Evolutionary conservation across 2,329 filamentous ascomycete genomes (phyloP).

Genomic region (Paecilomyces dactylethromorphus): DNA sequence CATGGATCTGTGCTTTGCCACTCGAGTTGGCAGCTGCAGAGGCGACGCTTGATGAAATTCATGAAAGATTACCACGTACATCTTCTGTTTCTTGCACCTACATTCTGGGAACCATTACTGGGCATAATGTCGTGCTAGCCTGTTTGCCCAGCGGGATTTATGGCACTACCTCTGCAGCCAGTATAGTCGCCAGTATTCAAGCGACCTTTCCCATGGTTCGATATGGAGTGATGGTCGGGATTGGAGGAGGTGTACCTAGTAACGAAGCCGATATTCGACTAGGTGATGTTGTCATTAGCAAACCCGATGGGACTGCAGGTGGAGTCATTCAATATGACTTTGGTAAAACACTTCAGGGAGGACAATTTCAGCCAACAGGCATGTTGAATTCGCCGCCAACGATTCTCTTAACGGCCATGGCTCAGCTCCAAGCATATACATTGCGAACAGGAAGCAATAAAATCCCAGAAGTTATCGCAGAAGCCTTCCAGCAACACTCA

Average conservation of each 20-base stretch:
- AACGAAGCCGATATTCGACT: conserved; percentile 11
- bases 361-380: conserved; percentile 4
- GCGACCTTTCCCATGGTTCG: conserved; percentile 17
- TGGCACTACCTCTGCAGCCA: conserved; percentile 21
- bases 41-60: no score
- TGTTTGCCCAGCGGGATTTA: conserved; percentile 18
- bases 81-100: no score
- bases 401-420: conserved; percentile 1
- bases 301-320: not conserved
- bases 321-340: conserved; percentile 8
- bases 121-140: conserved; percentile 20
- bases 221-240: conserved; percentile 38
- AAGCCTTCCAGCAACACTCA: not conserved
- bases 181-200: conserved; percentile 21
- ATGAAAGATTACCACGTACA: no score
- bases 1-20: no score
- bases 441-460: not conserved
- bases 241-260: conserved; percentile 19
- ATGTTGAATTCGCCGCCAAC: conserved; percentile 7
- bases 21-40: no score
- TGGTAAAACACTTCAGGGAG: conserved; percentile 1
- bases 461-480: not conserved
- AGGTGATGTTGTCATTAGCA: conserved; percentile 17
- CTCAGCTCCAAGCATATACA: not conserved
- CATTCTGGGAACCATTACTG: no score